Base-by-base conservation (phyloP, 257 asterid genomes). In the Solanum ossicruentum region DNA sequence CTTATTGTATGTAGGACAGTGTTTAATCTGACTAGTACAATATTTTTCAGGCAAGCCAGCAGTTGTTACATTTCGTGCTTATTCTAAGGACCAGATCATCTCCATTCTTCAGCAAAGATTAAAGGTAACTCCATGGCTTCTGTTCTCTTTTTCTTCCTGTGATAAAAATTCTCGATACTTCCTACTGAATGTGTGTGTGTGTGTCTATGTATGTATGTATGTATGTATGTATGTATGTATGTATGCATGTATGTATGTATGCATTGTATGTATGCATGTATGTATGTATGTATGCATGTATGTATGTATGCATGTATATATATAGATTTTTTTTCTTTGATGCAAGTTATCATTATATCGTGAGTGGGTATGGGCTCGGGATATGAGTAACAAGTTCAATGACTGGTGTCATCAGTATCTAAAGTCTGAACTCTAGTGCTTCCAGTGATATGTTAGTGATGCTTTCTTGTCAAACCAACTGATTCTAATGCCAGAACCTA, bases 31-130 rank as follows among this genome's bases (percentile, higher is more conserved):
- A 56, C 23, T 58, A 65, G 65, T 70, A 66, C 47, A 60, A 77
- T 80, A 32, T 82, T 85, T 80, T 86, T 81, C 61, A 97, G 99
- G 99, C 93, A 95, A 95, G 87, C 99, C 99, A 78, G 83, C 84
- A 87, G 98, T 97, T 71, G 91, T 97, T 87, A 94, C 98, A 86
- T 95, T 90, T 83, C 92, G 95, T 41, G 95, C 99, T 55, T 97
- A 97, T 89, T 90, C 98, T 89, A 95, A 95, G 93, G 97, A 93
- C 87, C 98, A 97, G 89, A 95, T 97, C 88, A 89, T 93, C 85
- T 85, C 81, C 77, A 95, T 97, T 89, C 92, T 97, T 90, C 93
- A 89, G 78, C 95, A 94, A 86, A 94, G 99, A 88, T 86, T 97
- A 55, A 80, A 73, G 93, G 99, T 94, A 91, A 92, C 73, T 55